Percentiles rank a stretch among this genome's conserved stretches.
Evolutionary conservation across 176 grass and related monocot species (phyloP).

Genomic region (Typha latifolia): DNA sequence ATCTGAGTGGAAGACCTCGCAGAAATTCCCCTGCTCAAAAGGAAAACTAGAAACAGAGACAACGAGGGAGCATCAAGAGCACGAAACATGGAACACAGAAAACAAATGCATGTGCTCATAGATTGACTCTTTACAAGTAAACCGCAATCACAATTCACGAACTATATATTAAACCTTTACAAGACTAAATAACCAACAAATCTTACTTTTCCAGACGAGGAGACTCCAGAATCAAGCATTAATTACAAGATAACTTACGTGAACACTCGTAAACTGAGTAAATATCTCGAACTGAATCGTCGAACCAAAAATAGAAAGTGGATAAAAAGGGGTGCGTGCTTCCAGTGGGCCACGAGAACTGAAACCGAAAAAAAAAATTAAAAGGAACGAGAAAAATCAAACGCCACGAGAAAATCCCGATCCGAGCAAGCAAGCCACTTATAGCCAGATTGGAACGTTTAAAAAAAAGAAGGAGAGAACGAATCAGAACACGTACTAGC

Average conservation of each 20-base stretch:
- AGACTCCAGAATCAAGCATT: not conserved
- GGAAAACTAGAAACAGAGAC: conserved; percentile 26
- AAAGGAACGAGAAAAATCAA: no score
- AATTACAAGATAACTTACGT: not conserved
- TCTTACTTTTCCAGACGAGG: not conserved
- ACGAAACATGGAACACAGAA: conserved; percentile 31
- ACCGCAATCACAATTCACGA: not conserved
- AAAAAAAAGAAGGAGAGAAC: conserved; percentile 14
- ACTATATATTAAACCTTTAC: not conserved
- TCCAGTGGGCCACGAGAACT: not conserved
- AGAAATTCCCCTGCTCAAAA: conserved; percentile 89
- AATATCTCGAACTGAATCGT: no score
- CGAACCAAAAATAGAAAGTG: not conserved
- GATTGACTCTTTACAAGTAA: not conserved
- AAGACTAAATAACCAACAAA: not conserved
- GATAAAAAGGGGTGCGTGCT: not conserved
- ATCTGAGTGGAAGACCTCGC: conserved; percentile 79
- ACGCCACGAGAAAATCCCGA: not conserved
- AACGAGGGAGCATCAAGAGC: conserved; percentile 38
- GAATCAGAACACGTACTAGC: conserved; percentile 59
- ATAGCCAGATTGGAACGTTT: conserved; percentile 25
- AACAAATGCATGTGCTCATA: not conserved
- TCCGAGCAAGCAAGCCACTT: not conserved
- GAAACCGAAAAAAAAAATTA: not conserved
- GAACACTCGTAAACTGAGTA: not conserved